Evolutionary conservation across 1,284 basidiomycete species (phyloP).

Genomic region (Xerocomus nothofagi): DNA sequence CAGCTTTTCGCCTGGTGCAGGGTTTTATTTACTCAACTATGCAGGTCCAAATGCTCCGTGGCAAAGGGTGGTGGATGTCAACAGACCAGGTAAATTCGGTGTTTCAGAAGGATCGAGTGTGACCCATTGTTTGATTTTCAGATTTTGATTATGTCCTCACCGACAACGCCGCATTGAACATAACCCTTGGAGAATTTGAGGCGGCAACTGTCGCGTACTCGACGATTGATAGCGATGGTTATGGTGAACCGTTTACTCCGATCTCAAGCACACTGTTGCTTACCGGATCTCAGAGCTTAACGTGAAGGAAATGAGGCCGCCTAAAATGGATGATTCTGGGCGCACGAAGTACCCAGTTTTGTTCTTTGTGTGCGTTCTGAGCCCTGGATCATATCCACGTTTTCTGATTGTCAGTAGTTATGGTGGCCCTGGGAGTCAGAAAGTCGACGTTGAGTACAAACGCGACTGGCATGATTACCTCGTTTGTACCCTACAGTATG

Average conservation of each 20-base stretch:
- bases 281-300: constrained; percentile 64
- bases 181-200: constrained; percentile 70
- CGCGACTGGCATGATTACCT: constrained; percentile 89
- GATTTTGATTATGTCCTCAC: constrained; percentile 67
- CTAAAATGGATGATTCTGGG: constrained; percentile 89
- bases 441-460: constrained; percentile 64
- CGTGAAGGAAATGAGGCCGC: constrained; percentile 87
- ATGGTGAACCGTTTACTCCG: constrained; percentile 51
- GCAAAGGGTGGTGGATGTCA: constrained; percentile 75
- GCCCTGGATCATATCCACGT: background rate
- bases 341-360: constrained; percentile 92
- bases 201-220: constrained; percentile 68
- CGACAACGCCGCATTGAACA: constrained; percentile 73
- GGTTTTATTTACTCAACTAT: constrained; percentile 84
- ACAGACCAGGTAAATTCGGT: constrained; percentile 52
- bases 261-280: constrained; percentile 16
- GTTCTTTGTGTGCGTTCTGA: constrained; percentile 65
- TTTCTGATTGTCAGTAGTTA: constrained; percentile 52
- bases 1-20: constrained; percentile 79
- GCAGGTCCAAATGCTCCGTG: constrained; percentile 84
- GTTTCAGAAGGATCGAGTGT: background rate
- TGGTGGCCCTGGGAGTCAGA: constrained; percentile 87
- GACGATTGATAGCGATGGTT: constrained; percentile 77
- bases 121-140: constrained; percentile 28
- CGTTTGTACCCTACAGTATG: constrained; percentile 79